Evolutionary conservation across 2,329 filamentous ascomycete species (phyloP).

Genomic region (Monosporascus ibericus): DNA sequence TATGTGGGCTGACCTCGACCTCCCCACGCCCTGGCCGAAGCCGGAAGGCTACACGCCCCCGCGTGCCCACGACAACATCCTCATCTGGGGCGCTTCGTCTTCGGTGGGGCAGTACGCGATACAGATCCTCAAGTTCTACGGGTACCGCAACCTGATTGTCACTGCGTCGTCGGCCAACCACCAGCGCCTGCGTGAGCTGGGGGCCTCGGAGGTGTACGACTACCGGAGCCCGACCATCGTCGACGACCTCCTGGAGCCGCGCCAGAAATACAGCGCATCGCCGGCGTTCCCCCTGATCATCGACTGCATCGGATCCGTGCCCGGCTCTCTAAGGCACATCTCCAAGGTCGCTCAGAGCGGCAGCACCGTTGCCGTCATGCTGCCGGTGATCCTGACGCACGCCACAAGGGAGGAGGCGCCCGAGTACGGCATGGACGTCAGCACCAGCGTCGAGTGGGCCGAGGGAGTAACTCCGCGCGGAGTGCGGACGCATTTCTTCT

Average conservation of each 20-base stretch:
- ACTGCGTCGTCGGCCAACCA: conserved; percentile 42
- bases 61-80: conserved; percentile 31
- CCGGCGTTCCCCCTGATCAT: conserved; percentile 38
- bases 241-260: conserved; percentile 22
- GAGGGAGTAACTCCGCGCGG: conserved; percentile 46
- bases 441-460: conserved; percentile 38
- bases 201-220: conserved; percentile 41
- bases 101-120: conserved; percentile 46
- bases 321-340: conserved; percentile 42
- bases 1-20: conserved; percentile 40
- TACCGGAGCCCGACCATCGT: conserved; percentile 34
- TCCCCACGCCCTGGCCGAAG: conserved; percentile 53
- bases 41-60: conserved; percentile 33
- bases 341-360: conserved; percentile 43
- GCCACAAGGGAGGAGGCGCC: conserved; percentile 41
- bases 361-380: conserved; percentile 48
- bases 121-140: conserved; percentile 46
- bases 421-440: conserved; percentile 48
- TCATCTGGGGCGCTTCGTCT: conserved; percentile 48
- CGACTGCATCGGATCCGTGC: conserved; percentile 49
- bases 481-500: conserved; percentile 51
- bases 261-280: conserved; percentile 7
- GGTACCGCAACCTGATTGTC: conserved; percentile 44
- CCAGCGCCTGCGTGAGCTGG: conserved; percentile 33
- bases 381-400: conserved; percentile 53